Base-by-base conservation (phyloP, 2,329 filamentous ascomycete species). In the Colletotrichum plurivorum region DNA sequence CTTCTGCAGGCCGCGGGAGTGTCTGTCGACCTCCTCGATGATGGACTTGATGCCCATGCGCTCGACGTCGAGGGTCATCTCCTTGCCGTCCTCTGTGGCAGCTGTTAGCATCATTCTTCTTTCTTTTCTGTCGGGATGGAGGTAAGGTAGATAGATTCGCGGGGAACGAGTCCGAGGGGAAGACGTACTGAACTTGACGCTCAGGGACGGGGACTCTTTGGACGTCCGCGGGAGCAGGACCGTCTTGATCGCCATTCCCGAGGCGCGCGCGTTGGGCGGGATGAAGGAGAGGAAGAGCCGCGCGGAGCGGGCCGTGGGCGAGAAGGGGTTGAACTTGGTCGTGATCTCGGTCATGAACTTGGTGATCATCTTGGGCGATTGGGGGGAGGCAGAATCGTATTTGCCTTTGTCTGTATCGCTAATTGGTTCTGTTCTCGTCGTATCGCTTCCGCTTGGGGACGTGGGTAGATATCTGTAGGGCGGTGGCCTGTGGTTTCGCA, bases 271-370 rank as follows among this genome's bases (percentile, higher is more conserved):
- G 76, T 92, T 90, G 49, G 94, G 89, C 10, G 95, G 94, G 39
- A 99, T 89, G 72, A 93, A 87, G 39, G 93, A 92, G 73, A 98
- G 93, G 82, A 98, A 96, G 59, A 97, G 87, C 51, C 96, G 92
- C 46, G 94, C 95, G 25, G 95, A 92, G 78, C 94, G 94, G 71
- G 94, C 91, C 78, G 88, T 87, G 25, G 88, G 83, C 31, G 90
- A 92, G 88, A 98, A 98, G 46, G 96, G 95, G 83, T 97, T 97
- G 90, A 98, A 98, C 79, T 90, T 90, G 73, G 94, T 92, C 76
- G 88, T 90, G 76, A 98, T 90, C 79, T 94, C 90, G 79, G 94
- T 95, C 80, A 97, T 89, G 84, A 94, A 96, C 78, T 91, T 90
- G 69, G 93, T 95, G 71, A 96, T 93, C 94, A 96, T 96, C 59